phyloP scores from a whole-genome alignment of 495 filamentous ascomycete species.

The Parathielavia hyrcaniae region DNA sequence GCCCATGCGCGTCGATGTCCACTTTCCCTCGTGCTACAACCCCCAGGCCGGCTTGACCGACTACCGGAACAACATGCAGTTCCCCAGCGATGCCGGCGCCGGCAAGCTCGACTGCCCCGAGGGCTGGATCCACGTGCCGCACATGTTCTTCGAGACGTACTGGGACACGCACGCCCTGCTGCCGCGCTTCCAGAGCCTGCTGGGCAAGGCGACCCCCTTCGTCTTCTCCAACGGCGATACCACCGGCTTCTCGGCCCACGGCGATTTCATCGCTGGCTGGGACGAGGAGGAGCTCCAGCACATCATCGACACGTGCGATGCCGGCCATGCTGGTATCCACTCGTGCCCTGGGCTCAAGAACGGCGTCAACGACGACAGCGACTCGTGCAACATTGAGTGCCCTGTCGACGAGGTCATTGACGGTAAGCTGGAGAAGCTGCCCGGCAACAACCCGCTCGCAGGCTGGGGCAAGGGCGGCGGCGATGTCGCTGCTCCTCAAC shows the following conservation, averaged over 20 bases:
- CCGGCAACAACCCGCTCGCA: constrained; percentile 51
- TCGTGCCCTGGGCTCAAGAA: constrained; percentile 48
- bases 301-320: constrained; percentile 56
- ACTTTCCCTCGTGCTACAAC: constrained; percentile 54
- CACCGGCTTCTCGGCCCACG: constrained; percentile 56
- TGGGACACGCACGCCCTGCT: constrained; percentile 54
- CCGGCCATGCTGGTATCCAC: constrained; percentile 46
- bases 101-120: constrained; percentile 56
- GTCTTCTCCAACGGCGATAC: constrained; percentile 57
- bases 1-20: constrained; percentile 51
- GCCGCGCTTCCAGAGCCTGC: constrained; percentile 48
- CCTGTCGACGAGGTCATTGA: constrained; percentile 33
- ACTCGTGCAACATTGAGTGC: constrained; percentile 44
- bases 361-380: constrained; percentile 36
- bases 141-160: constrained; percentile 65
- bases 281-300: constrained; percentile 53
- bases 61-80: constrained; percentile 49
- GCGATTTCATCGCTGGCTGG: constrained; percentile 72
- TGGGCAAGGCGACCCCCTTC: constrained; percentile 55
- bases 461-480: constrained; percentile 35
- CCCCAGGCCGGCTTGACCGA: constrained; percentile 50
- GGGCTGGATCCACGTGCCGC: constrained; percentile 50
- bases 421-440: constrained; percentile 41
- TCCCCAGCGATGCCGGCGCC: constrained; percentile 42
- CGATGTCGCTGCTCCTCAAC: constrained; percentile 22